Percentiles rank a stretch among this genome's conserved stretches.
phyloP scores from a whole-genome alignment of 2,329 filamentous ascomycete species.

The Cercospora sp. region DNA sequence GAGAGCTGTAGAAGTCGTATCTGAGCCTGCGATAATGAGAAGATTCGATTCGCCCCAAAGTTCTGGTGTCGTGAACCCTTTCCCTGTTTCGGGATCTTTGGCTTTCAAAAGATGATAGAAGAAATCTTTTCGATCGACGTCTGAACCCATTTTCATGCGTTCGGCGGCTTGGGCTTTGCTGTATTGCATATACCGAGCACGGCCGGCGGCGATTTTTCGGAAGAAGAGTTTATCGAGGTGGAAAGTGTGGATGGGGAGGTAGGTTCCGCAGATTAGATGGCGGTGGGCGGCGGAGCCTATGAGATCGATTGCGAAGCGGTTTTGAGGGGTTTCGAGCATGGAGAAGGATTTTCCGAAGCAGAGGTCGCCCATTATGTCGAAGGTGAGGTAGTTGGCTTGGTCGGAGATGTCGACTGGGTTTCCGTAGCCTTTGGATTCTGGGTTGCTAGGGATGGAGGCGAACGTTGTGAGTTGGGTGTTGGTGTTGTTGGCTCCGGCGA shows the following conservation, averaged over 20 bases:
- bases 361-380: conserved; percentile 40
- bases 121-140: conserved; percentile 37
- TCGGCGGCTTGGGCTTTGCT: conserved; percentile 46
- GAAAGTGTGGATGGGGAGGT: conserved; percentile 42
- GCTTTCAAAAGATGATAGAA: conserved; percentile 35
- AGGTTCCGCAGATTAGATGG: conserved; percentile 44
- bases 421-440: conserved; percentile 42
- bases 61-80: conserved; percentile 33
- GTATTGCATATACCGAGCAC: conserved; percentile 47
- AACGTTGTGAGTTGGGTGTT: conserved; percentile 10
- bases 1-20: conserved; percentile 40
- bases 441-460: not conserved
- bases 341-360: conserved; percentile 44
- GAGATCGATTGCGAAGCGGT: conserved; percentile 35
- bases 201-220: conserved; percentile 45
- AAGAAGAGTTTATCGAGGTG: conserved; percentile 47
- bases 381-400: conserved; percentile 44
- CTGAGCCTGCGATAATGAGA: conserved; percentile 37
- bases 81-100: conserved; percentile 37
- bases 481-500: conserved; percentile 24
- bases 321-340: conserved; percentile 44
- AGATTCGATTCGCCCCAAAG: conserved; percentile 35
- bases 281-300: conserved; percentile 26
- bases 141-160: conserved; percentile 37
- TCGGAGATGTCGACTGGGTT: conserved; percentile 47